Evolutionary conservation across 306 rosid species (phyloP).

Genomic region (Purshia tridentata): DNA sequence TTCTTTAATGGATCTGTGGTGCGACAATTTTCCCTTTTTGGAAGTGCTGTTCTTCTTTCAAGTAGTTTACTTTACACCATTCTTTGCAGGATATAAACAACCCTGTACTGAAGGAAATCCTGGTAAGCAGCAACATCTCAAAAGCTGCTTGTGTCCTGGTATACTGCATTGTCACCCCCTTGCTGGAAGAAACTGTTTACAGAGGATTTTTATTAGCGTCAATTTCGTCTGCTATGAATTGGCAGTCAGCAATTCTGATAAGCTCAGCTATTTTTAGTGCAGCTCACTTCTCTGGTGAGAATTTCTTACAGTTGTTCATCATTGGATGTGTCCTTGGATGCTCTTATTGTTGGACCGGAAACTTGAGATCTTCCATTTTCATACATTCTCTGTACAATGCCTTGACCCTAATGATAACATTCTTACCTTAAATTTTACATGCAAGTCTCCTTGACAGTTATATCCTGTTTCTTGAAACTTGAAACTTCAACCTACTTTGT

Average conservation of each 20-base stretch:
- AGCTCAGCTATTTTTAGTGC: constrained; percentile 74
- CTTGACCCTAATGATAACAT: constrained; percentile 50
- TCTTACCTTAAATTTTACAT: constrained; percentile 30
- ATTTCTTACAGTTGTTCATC: constrained; percentile 62
- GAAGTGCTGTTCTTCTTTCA: constrained; percentile 1
- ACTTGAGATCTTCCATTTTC: constrained; percentile 54
- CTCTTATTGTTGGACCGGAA: constrained; percentile 74
- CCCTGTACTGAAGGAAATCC: constrained; percentile 61
- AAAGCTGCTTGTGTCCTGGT: constrained; percentile 51
- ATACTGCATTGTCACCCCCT: constrained; percentile 64
- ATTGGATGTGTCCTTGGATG: constrained; percentile 76
- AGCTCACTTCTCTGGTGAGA: constrained; percentile 71
- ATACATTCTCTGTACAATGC: constrained; percentile 82
- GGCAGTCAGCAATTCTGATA: constrained; percentile 63
- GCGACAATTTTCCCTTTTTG: constrained; percentile 7
- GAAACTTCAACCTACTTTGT: not conserved
- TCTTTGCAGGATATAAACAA: constrained; percentile 58
- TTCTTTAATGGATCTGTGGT: not conserved
- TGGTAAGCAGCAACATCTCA: constrained; percentile 48
- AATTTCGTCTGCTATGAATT: constrained; percentile 57
- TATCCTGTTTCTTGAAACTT: not conserved
- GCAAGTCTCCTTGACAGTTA: not conserved
- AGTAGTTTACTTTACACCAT: constrained; percentile 4
- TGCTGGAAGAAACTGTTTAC: constrained; percentile 72
- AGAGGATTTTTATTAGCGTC: constrained; percentile 77